Percentiles rank a stretch among this genome's conserved stretches.
These are phyloP conservation scores for Pestalotiopsis sp. DNA, from an alignment of 2,329 filamentous ascomycete genomes.

Conservation along the genomic window DNA sequence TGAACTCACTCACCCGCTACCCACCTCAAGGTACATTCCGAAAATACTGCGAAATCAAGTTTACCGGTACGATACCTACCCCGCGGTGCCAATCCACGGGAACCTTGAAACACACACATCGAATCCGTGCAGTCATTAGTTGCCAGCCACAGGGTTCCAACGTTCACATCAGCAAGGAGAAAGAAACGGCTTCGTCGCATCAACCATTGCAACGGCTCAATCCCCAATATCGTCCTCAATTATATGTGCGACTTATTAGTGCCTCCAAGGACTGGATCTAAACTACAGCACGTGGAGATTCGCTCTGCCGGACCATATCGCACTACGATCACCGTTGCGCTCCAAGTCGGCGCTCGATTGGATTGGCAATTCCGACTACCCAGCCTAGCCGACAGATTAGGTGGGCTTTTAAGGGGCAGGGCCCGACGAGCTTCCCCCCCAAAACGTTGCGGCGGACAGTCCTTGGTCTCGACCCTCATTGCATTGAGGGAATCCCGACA, in stretches of 20 bases:
- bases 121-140: background rate
- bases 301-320: background rate
- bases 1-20: background rate
- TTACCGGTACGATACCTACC: background rate
- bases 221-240: background rate
- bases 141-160: background rate
- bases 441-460: background rate
- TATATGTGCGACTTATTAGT: background rate
- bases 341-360: background rate
- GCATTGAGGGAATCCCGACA: background rate
- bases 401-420: slow-evolving; percentile 7
- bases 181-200: background rate
- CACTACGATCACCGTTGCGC: background rate
- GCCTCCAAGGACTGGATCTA: background rate
- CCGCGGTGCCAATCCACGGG: background rate
- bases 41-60: background rate
- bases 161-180: background rate
- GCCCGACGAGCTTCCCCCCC: slow-evolving; percentile 1
- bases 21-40: background rate
- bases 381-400: background rate
- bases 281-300: background rate
- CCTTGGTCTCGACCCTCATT: background rate
- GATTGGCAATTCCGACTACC: background rate
- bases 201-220: background rate
- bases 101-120: background rate